Evolutionary conservation across 1,284 basidiomycete species (phyloP).

Genomic region (Binderoboletus segoi): DNA sequence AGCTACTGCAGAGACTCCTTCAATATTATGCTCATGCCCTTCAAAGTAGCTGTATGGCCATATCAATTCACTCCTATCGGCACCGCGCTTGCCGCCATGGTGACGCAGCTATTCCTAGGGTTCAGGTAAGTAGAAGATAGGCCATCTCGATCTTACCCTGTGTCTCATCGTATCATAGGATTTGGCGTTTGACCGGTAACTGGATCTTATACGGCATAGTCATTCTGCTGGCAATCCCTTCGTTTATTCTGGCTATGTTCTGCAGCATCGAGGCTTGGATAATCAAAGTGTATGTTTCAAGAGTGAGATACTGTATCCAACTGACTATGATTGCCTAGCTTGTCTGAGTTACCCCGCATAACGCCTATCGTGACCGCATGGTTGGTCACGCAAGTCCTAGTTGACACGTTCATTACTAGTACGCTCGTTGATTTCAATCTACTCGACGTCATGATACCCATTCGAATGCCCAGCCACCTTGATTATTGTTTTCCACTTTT

Average conservation of each 20-base stretch:
- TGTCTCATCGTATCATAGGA: background rate
- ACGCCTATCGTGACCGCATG: background rate
- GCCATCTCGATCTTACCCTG: background rate
- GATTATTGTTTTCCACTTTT: background rate
- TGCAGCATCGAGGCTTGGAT: constrained; percentile 1
- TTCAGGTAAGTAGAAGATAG: background rate
- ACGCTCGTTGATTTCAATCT: background rate
- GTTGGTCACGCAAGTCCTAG: background rate
- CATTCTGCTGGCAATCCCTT: background rate
- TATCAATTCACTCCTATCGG: background rate
- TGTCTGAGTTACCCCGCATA: background rate
- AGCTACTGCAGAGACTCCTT: background rate
- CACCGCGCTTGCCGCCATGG: background rate
- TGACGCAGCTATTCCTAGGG: background rate
- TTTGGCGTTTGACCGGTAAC: background rate
- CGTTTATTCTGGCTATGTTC: background rate
- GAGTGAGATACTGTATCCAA: background rate
- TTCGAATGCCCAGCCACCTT: background rate
- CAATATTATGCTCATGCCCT: background rate
- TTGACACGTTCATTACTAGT: background rate
- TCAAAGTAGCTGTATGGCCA: background rate
- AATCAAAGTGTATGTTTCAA: background rate
- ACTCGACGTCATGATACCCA: background rate
- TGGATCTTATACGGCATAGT: background rate
- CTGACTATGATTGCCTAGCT: background rate